Base-by-base conservation (phyloP, 805 yeast genomes). In the Candida multigemmis region DNA sequence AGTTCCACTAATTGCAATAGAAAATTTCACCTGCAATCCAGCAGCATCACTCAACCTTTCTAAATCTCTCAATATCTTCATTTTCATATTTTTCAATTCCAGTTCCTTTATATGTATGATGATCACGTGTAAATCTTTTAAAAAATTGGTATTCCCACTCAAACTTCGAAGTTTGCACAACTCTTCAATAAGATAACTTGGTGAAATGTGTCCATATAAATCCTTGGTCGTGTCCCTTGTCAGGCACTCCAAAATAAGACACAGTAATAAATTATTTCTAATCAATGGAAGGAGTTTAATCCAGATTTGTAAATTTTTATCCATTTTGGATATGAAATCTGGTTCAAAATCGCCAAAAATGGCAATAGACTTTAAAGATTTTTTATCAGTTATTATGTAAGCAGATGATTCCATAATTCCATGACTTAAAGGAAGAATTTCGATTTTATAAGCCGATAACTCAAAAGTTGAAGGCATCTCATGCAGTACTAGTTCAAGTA, bases 301-400 rank as follows among this genome's bases (percentile, higher is more conserved):
- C 95, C 95, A 84, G 3, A 83, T 65, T 1, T 33, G 27, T 6
- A 33, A 27, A 34, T 71, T 67, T 17, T 46, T 42, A 14, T 56
- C 38, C 15, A 48, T 32, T 6, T 49, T 38, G 7, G 81, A 69
- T 1, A 59, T 46, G 4, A 41, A 21, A 44, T 83, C 94, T 25
- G 79, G 66, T 45, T 86, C 95, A 19, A 83, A 71, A 46, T 86
- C 96, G 1, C 96, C 96, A 63, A 85, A 84, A 3, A 80, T 48
- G 6, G 85, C 48, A 3, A 85, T 25, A 13, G 59, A 55, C 6
- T 58, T 37, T 8, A 51, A 40, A 1, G 61, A 38, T 0, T 18
- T 15, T 3, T 25, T 40, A 23, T 67, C 60, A 6, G 56, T 46
- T 19, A 84, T 43, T 14, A 84, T 53, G 44, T 64, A 86, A 2